Evolutionary conservation across 1,284 basidiomycete genomes (phyloP).

Genomic region (Cryptococcus sp.): DNA sequence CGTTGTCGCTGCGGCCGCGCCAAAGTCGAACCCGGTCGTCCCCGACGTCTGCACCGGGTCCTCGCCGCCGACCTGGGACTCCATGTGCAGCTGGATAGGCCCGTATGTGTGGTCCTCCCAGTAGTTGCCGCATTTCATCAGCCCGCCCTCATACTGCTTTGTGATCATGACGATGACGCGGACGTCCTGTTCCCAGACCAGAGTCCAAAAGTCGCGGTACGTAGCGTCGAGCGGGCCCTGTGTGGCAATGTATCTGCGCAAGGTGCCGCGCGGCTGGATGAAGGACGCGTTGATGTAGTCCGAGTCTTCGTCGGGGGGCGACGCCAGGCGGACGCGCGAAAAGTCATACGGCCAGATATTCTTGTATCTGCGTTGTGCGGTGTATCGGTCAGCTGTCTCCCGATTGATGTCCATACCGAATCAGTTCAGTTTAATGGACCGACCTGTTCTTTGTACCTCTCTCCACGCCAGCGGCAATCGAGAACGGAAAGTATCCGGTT

Average conservation of each 20-base stretch:
- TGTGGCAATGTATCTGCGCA: constrained; percentile 84
- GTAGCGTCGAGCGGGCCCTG: constrained; percentile 91
- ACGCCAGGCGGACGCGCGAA: constrained; percentile 66
- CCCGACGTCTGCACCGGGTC: constrained; percentile 34
- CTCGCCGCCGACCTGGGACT: constrained; percentile 60
- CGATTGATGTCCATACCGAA: too few species aligned
- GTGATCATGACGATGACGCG: constrained; percentile 71
- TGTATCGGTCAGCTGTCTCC: constrained; percentile 5
- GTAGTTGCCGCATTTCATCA: constrained; percentile 87
- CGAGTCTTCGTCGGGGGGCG: constrained; percentile 57
- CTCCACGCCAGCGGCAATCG: constrained; percentile 93
- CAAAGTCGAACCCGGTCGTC: constrained; percentile 49
- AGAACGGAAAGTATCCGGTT: constrained; percentile 67
- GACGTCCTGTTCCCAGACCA: constrained; percentile 57
- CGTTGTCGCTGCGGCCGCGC: constrained; percentile 11
- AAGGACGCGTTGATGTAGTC: constrained; percentile 94
- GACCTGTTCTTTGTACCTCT: constrained; percentile 92
- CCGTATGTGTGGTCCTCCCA: constrained; percentile 76
- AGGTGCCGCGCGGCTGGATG: constrained; percentile 77
- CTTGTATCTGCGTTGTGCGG: constrained; percentile 55
- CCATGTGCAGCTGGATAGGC: constrained; percentile 60
- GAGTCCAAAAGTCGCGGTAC: constrained; percentile 88
- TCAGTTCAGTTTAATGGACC: too few species aligned
- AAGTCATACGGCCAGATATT: constrained; percentile 94
- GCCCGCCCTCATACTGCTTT: constrained; percentile 80